These are phyloP conservation scores for Magnolia changhungtana DNA, from an alignment of 164 flowering plant genomes.

Conservation along the genomic window DNA sequence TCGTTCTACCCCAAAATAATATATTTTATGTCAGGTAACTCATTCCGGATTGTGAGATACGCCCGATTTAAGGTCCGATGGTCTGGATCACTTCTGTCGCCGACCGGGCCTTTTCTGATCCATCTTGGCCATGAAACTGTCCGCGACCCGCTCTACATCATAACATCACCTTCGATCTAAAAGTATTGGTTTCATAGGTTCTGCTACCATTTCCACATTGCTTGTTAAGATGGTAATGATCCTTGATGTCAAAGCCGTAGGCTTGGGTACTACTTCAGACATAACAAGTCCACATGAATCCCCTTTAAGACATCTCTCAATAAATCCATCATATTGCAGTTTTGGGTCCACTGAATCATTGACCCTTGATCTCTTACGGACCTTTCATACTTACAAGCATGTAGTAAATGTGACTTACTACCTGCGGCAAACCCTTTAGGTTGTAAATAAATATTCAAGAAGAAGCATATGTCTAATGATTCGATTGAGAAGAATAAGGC, in stretches of 20 bases:
- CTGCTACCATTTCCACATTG: conserved; percentile 31
- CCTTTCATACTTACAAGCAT: conserved; percentile 59
- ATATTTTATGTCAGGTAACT: too few species aligned
- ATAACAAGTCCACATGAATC: conserved; percentile 53
- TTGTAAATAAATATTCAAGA: too few species aligned
- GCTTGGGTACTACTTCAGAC: conserved; percentile 57
- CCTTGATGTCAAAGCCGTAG: conserved; percentile 69
- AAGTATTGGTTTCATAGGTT: conserved; percentile 46
- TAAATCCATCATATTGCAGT: conserved; percentile 34
- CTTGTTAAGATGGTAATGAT: conserved; percentile 63
- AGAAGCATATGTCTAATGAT: too few species aligned
- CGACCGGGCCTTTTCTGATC: too few species aligned
- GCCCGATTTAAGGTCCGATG: too few species aligned
- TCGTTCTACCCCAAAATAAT: too few species aligned
- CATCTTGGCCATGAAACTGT: too few species aligned
- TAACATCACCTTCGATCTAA: conserved; percentile 33
- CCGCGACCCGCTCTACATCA: too few species aligned
- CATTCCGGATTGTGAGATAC: too few species aligned
- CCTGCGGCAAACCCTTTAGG: too few species aligned
- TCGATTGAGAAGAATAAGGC: too few species aligned
- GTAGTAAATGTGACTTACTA: not conserved
- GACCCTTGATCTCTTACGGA: conserved; percentile 46
- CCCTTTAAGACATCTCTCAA: conserved; percentile 40
- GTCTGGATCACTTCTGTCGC: too few species aligned
- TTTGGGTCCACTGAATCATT: conserved; percentile 50